Percentiles rank a stretch among this genome's conserved stretches.
Conservation (phyloP, 441 rosid species). For the Mallotus japonicus region DNA sequence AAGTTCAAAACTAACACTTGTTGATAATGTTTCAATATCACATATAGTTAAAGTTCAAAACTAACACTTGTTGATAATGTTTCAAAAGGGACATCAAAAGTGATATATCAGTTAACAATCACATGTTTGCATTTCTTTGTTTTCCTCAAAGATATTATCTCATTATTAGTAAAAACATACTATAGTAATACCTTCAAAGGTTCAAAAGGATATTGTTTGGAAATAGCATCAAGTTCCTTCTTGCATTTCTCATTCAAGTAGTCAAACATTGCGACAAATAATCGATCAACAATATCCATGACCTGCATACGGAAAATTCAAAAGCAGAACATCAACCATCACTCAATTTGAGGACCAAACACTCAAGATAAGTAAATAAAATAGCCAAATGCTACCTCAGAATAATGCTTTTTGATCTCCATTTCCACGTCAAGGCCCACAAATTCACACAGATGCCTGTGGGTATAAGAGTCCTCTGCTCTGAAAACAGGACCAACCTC, state of each 20-base stretch:
- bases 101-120: neutral
- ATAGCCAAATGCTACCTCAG: constrained; percentile 51
- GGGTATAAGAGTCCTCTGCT: constrained; percentile 82
- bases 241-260: constrained; percentile 59
- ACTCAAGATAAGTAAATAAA: constrained; percentile 6
- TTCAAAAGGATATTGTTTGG: constrained; percentile 71
- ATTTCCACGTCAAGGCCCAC: constrained; percentile 86
- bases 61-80: neutral
- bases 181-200: constrained; percentile 63
- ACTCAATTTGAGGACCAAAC: neutral
- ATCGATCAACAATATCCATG: constrained; percentile 74
- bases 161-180: neutral
- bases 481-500: constrained; percentile 78
- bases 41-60: neutral
- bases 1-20: neutral
- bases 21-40: neutral
- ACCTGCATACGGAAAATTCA: constrained; percentile 44
- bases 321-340: constrained; percentile 16
- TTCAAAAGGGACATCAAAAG: neutral
- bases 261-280: constrained; percentile 75
- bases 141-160: neutral
- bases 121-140: neutral
- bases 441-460: constrained; percentile 85
- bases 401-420: constrained; percentile 77
- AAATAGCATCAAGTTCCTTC: constrained; percentile 75